Evolutionary conservation across 2,329 filamentous ascomycete species (phyloP).

Genomic region (Paracoccidioides brasiliensis): DNA sequence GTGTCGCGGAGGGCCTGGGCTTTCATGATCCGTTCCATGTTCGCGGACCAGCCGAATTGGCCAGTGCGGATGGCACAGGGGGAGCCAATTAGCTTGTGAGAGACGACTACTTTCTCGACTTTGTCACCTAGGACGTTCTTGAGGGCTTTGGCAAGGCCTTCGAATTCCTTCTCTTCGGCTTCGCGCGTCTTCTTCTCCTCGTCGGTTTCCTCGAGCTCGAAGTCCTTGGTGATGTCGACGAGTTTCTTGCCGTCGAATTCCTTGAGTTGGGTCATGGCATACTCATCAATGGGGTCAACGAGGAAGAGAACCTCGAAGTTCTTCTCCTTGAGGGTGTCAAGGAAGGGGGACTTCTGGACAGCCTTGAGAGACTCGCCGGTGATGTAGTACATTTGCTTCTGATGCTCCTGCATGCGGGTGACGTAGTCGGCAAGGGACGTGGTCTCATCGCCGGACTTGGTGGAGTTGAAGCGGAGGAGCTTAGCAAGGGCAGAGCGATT

Average conservation of each 20-base stretch:
- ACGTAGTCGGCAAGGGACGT: constrained; percentile 96
- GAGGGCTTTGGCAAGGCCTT: constrained; percentile 84
- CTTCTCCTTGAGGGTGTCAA: constrained; percentile 97
- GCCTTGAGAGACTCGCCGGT: constrained; percentile 99
- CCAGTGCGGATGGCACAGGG: constrained; percentile 98
- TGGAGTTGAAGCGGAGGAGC: constrained; percentile 97
- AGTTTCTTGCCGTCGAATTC: constrained; percentile 99
- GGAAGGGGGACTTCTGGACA: constrained; percentile 95
- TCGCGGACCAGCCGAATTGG: constrained; percentile 99
- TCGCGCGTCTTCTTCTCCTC: constrained; percentile 97
- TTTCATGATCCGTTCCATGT: constrained; percentile 99
- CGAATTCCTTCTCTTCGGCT: constrained; percentile 96
- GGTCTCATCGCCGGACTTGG: constrained; percentile 92
- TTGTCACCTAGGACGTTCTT: constrained; percentile 99
- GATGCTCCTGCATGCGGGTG: constrained; percentile 98
- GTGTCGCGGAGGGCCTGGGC: constrained; percentile 99
- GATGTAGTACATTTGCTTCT: constrained; percentile 99
- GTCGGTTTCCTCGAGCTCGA: constrained; percentile 98
- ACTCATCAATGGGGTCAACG: constrained; percentile 98
- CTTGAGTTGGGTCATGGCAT: constrained; percentile 99
- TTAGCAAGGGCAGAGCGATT: constrained; percentile 89
- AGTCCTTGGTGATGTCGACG: constrained; percentile 99
- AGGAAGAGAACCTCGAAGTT: constrained; percentile 99
- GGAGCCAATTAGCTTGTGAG: constrained; percentile 86
- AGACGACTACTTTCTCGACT: constrained; percentile 99